A percentile compares a stretch with the other conserved stretches of the same genome.
These are phyloP conservation scores for Tripterygium wilfordii DNA, from an alignment of 177 flowering plant species.

Conservation along the genomic window DNA sequence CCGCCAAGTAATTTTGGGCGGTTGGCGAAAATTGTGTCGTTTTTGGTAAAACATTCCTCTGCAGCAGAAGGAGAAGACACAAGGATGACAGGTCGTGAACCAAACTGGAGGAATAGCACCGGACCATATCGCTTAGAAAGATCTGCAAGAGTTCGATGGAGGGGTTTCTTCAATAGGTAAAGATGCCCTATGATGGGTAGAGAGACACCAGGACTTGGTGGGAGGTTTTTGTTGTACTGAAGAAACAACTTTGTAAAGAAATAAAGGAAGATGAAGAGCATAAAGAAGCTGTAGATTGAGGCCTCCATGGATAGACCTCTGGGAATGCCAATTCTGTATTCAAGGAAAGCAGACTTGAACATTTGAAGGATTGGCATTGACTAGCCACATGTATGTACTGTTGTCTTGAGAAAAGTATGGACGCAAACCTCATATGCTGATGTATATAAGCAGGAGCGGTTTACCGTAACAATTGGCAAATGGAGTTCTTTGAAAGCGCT, in stretches of 20 bases:
- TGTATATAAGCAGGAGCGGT: too few species aligned
- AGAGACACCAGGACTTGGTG: slow-evolving; percentile 2
- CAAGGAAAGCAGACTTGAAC: too few species aligned
- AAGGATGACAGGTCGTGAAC: slow-evolving; percentile 4
- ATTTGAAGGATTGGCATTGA: too few species aligned
- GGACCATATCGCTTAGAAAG: slow-evolving; percentile 1
- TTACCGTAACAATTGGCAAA: too few species aligned
- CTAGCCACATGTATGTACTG: too few species aligned
- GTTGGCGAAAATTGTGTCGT: slow-evolving; percentile 10
- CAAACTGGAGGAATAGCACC: neutral
- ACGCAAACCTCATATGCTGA: too few species aligned
- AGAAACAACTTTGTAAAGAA: neutral
- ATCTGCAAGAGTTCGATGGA: slow-evolving; percentile 1
- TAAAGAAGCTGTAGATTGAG: neutral
- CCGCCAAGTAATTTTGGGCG: slow-evolving; percentile 5
- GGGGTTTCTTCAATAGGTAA: slow-evolving; percentile 6
- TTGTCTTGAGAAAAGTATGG: too few species aligned
- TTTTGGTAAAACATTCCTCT: slow-evolving; percentile 11
- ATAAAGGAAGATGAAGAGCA: neutral
- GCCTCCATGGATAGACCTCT: neutral
- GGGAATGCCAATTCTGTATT: too few species aligned
- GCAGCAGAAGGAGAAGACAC: slow-evolving; percentile 6
- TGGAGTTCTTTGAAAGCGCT: too few species aligned
- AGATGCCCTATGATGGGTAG: slow-evolving; percentile 12
- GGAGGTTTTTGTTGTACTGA: neutral